Base-by-base conservation (phyloP, 2,329 filamentous ascomycete species). In the Pseudonectria buxi region DNA sequence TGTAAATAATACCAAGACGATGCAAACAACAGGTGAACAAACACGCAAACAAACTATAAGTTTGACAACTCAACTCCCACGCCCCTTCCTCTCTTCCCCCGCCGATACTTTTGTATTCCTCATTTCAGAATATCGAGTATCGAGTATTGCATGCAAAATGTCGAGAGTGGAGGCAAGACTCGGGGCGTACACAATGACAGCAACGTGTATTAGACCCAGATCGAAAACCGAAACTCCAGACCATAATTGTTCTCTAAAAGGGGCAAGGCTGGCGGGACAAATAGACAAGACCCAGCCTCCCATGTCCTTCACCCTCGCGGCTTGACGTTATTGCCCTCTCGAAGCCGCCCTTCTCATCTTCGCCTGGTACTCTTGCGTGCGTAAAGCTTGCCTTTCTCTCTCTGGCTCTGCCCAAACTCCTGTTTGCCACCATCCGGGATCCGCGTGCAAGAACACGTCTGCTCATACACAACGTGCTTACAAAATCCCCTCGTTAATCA, bases 221-320 rank as follows among this genome's bases (percentile, higher is more conserved):
- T 58, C 49, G 57, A 61, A 66, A 57, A 47, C 59, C 63, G 59
- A 58, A 69, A 69, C 66, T 69, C 66, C 66, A 54, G 55, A 64
- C 64, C 64, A 58, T 60, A 64, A 61, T 60, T 62, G 57, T 59
- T 65, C 59, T 61, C 56, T 59, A 55, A 35, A 38, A 50, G 39
- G 46, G 39, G 41, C 51, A 52, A 45, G 54, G 45, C 36, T 40
- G 39, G 42, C 42, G 30, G 37, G 42, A 39, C 33, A 46, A 51
- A 41, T 43, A 47, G 40, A 53, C 46, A 49, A 51, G 44, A 44
- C 46, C 41, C 48, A 49, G 36, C 46, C 41, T 46, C 39, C 42
- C 35, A 26, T 36, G 42, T 52, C 45, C 39, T 41, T 32, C 36
- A 44, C 41, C 35, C 46, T 44, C 37, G 33, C 41, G 36, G 40